A percentile compares a stretch with the other conserved stretches of the same genome.
phyloP scores from a whole-genome alignment of 352 stramenopile genomes.

The Thalassiosira gravida region DNA sequence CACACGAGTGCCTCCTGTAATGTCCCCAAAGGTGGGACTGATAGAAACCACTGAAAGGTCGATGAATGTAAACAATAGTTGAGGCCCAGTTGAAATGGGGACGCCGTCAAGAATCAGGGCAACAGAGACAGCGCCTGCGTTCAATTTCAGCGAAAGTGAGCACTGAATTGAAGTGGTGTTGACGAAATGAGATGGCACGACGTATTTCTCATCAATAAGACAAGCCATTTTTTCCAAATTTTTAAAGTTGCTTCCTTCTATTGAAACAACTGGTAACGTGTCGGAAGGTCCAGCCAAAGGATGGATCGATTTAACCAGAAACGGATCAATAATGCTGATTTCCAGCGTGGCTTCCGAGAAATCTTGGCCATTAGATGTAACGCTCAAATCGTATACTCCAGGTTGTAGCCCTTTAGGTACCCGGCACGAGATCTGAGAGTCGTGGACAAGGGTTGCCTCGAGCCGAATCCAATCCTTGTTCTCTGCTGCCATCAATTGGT shows the following conservation, averaged over 20 bases:
- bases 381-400: slow-evolving; percentile 37
- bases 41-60: slow-evolving; percentile 58
- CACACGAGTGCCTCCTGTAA: slow-evolving; percentile 73
- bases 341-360: slow-evolving; percentile 34
- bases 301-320: slow-evolving; percentile 44
- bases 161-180: slow-evolving; percentile 49
- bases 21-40: slow-evolving; percentile 61
- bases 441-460: slow-evolving; percentile 35
- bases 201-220: slow-evolving; percentile 39
- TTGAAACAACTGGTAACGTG: slow-evolving; percentile 21
- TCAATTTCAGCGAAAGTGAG: slow-evolving; percentile 26
- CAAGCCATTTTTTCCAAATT: slow-evolving; percentile 51
- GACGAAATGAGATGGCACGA: slow-evolving; percentile 35
- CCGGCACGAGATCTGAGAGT: slow-evolving; percentile 35
- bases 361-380: slow-evolving; percentile 62
- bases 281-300: slow-evolving; percentile 34
- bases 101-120: slow-evolving; percentile 31
- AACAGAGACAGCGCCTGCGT: slow-evolving; percentile 28
- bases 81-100: slow-evolving; percentile 39
- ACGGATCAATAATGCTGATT: slow-evolving; percentile 48
- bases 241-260: slow-evolving; percentile 50
- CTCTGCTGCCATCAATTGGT: background rate
- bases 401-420: slow-evolving; percentile 42
- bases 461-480: background rate
- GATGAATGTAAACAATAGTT: slow-evolving; percentile 39